Base-by-base conservation (phyloP, 345 rosid genomes). In the Kandelia obovata region DNA sequence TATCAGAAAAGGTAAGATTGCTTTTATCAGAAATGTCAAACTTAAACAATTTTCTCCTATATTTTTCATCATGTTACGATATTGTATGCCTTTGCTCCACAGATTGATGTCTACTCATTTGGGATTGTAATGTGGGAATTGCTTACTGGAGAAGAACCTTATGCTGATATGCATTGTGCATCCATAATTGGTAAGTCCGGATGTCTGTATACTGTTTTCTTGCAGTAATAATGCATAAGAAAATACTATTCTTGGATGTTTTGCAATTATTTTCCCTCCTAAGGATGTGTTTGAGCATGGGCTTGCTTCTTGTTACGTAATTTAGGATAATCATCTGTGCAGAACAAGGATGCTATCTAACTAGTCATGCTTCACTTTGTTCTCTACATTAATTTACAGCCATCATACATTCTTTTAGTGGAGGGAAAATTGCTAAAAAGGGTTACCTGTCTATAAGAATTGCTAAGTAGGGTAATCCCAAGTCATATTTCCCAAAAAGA, bases 71-170 rank as follows among this genome's bases (percentile, higher is more conserved):
- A 43, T 51, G 13, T 23, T 39, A 16, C 67, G 9, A 26, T 55
- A 30, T 63, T 57, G 25, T 77, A 21, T 63, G 5, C 39, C 58
- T 66, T 35, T 62, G 62, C 67, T 58, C 17, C 73, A 72, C 61
- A 95, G 98, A 95, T 95, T 70, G 99, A 95, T 84, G 99, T 95
- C 34, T 95, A 95, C 82, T 95, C 99, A 34, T 95, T 95, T 77
- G 98, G 94, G 67, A 84, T 95, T 65, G 99, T 90, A 55, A 92
- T 95, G 99, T 95, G 98, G 98, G 99, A 95, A 83, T 61, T 95
- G 77, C 96, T 95, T 11, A 92, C 97, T 1, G 98, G 96, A 21
- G 93, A 95, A 68, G 99, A 95, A 80, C 97, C 97, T 64, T 95
- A 95, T 78, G 80, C 96, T 60, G 91, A 87, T 69, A 82, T 89